These are phyloP conservation scores for Solanum hybrid DNA, from an alignment of 305 asterid species.

Conservation along the genomic window DNA sequence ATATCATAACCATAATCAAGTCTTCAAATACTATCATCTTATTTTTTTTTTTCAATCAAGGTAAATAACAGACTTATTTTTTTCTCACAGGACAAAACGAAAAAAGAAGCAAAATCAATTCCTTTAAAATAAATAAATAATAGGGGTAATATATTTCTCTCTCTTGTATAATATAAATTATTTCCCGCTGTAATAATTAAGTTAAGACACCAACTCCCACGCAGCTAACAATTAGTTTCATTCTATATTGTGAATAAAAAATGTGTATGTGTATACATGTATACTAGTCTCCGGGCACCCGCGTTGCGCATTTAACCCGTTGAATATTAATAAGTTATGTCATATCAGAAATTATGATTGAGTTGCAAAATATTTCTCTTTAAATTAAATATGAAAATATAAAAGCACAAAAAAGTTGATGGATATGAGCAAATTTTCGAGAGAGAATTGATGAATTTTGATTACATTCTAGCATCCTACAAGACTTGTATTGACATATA, in stretches of 20 bases:
- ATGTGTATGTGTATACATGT: too few species aligned
- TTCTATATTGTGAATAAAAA: too few species aligned
- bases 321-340: neutral
- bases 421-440: neutral
- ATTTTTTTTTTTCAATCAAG: too few species aligned
- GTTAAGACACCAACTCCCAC: neutral
- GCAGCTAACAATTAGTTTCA: too few species aligned
- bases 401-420: neutral
- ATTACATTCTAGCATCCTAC: neutral
- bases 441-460: neutral
- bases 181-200: neutral
- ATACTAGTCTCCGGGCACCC: too few species aligned
- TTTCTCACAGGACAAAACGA: neutral
- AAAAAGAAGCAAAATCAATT: neutral
- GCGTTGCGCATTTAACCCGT: neutral
- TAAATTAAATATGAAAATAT: neutral
- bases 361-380: neutral
- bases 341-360: neutral
- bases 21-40: too few species aligned
- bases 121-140: neutral
- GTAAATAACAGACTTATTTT: too few species aligned
- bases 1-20: too few species aligned
- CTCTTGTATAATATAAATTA: neutral
- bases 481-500: neutral
- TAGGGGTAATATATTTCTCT: neutral